Conservation (phyloP, 257 asterid genomes). For the Capsicum baccatum region DNA sequence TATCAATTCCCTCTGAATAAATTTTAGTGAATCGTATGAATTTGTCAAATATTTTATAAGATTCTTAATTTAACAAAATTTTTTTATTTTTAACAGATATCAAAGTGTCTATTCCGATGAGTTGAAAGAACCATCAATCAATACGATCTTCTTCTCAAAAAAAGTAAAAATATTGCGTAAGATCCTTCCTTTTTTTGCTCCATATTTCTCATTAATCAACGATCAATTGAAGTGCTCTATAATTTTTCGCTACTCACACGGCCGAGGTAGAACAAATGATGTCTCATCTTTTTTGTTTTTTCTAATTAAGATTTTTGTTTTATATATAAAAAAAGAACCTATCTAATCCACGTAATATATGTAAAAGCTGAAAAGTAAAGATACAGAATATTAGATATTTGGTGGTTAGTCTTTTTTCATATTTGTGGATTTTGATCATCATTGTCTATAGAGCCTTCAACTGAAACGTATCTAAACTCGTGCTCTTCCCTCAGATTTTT, state of each 20-base stretch:
- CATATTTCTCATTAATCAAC: too few relatives aligned
- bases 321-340: not conserved
- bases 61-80: too few relatives aligned
- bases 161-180: too few relatives aligned
- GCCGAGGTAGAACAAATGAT: not conserved
- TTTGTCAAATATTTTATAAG: too few relatives aligned
- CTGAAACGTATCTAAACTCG: slow-evolving; percentile 14
- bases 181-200: too few relatives aligned
- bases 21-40: not conserved
- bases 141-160: too few relatives aligned
- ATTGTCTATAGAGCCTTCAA: not conserved
- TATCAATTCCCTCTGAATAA: not conserved
- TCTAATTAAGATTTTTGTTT: too few relatives aligned
- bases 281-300: too few relatives aligned
- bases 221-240: too few relatives aligned
- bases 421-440: not conserved
- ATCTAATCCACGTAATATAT: not conserved
- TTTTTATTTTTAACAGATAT: too few relatives aligned
- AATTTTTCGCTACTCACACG: not conserved
- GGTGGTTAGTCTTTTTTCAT: not conserved
- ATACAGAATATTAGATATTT: not conserved
- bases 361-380: not conserved
- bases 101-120: too few relatives aligned
- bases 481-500: slow-evolving; percentile 3
- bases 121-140: not conserved